Base-by-base conservation (phyloP, 345 rosid species). In the Eucalyptus cloeziana region DNA sequence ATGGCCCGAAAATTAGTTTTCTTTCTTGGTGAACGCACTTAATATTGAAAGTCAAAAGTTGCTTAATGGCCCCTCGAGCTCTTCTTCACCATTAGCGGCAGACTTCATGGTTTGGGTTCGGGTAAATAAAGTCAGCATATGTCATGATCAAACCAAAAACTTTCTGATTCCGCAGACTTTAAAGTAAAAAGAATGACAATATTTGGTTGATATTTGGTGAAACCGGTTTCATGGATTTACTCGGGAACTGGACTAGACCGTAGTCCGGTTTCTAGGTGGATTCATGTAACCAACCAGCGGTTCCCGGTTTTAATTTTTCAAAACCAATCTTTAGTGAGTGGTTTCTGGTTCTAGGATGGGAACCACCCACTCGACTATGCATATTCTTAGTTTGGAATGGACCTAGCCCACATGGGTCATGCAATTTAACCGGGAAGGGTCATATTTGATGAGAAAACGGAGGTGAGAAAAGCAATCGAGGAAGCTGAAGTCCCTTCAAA, bases 381-480 rank as follows among this genome's bases (percentile, higher is more conserved):
- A 19, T 19, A 52, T 7, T 10, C 10, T 8, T 52, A 52, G 58
- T 52, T 52, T 52, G 56, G 10, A 52, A 52, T 19, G 56, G 98
- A 97, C 89, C 96, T 98, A 33, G 62, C 98, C 3, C 87, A 91
- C 22, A 97, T 96, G 99, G 93, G 80, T 47, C 87, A 93, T 37
- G 99, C 98, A 6, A 85, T 95, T 15, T 96, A 94, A 37, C 98
- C 94, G 0, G 96, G 98, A 86, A 94, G 94, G 88, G 98, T 91
- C 81, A 87, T 97, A 4, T 97, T 97, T 56, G 99, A 96, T 83
- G 93, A 96, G 85, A 96, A 97, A 91, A 95, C 95, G 94, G 86
- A 22, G 13, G 96, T 96, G 33, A 95, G 99, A 86, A 93, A 86
- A n/a, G 99, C 97, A 9, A 96, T 96, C 40, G 96, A 96, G 27